Conservation (phyloP, 495 filamentous ascomycete species). For the Tuber calosporum region DNA sequence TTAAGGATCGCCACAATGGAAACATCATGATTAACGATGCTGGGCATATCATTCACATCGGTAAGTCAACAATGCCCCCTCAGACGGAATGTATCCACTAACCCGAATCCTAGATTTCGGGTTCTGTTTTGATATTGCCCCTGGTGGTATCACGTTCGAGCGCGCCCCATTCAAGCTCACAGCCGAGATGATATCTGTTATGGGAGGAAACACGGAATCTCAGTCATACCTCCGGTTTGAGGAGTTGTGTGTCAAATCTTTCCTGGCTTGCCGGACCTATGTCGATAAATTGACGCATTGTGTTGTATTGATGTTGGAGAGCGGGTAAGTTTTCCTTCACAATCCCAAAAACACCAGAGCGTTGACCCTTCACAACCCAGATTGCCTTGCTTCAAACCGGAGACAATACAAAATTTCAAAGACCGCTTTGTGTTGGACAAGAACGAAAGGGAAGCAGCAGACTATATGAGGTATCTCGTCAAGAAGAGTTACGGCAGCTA, state of each 20-base stretch:
- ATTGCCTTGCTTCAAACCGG: constrained; percentile 95
- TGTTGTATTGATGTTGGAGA: constrained; percentile 91
- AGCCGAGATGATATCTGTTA: constrained; percentile 93
- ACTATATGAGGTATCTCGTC: constrained; percentile 81
- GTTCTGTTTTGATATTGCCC: constrained; percentile 98
- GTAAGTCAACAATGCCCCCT: constrained; percentile 12
- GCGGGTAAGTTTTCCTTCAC: constrained; percentile 48
- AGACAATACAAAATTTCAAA: constrained; percentile 84
- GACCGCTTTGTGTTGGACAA: constrained; percentile 91
- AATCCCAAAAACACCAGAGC: neutral
- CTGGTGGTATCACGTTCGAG: constrained; percentile 93
- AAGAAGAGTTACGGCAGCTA: constrained; percentile 82
- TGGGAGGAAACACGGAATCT: constrained; percentile 77
- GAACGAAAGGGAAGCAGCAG: constrained; percentile 87
- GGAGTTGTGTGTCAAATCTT: constrained; percentile 90
- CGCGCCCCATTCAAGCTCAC: constrained; percentile 98
- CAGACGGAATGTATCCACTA: neutral
- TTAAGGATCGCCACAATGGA: constrained; percentile 98
- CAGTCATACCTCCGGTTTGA: constrained; percentile 95
- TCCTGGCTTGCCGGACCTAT: constrained; percentile 82
- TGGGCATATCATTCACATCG: constrained; percentile 93
- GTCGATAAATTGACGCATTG: constrained; percentile 78
- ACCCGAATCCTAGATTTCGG: constrained; percentile 63
- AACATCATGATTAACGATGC: constrained; percentile 99
- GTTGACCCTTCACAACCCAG: constrained; percentile 21